Conservation (phyloP, 495 filamentous ascomycete species). For the Thermothielavioides terrestris region DNA sequence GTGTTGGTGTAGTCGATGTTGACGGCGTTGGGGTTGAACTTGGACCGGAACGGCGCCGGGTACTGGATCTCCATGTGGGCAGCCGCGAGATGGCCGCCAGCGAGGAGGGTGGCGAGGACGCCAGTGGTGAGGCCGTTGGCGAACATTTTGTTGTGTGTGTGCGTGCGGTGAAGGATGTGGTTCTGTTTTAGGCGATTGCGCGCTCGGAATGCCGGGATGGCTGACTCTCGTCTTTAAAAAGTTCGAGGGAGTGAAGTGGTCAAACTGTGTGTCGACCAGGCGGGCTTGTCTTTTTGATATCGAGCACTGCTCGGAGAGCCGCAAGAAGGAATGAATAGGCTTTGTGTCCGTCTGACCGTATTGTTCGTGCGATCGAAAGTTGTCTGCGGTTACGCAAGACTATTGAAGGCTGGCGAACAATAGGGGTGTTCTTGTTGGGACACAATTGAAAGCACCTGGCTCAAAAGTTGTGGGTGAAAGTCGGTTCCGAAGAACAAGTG, state of each 20-base stretch:
- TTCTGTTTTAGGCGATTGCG: conserved; percentile 5
- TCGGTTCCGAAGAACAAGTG: conserved; percentile 1
- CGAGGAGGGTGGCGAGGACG: conserved; percentile 23
- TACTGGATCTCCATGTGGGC: conserved; percentile 54
- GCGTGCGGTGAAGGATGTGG: background rate
- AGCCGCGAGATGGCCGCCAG: conserved; percentile 29
- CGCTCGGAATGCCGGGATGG: conserved; percentile 13
- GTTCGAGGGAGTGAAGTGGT: conserved; percentile 6
- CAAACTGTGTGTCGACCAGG: conserved; percentile 4
- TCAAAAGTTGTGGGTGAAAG: conserved; percentile 7
- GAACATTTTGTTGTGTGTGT: conserved; percentile 26
- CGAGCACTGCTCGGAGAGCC: conserved; percentile 17
- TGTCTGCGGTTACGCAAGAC: background rate
- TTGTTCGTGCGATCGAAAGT: conserved; percentile 7
- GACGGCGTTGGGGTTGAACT: conserved; percentile 40
- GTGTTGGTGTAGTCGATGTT: conserved; percentile 51
- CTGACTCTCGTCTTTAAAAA: conserved; percentile 1
- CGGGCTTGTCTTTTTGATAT: background rate
- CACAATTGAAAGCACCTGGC: conserved; percentile 19
- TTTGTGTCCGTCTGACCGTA: conserved; percentile 6
- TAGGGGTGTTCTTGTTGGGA: background rate
- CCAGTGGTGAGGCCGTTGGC: conserved; percentile 23
- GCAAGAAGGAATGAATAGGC: conserved; percentile 11
- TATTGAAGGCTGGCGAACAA: conserved; percentile 3
- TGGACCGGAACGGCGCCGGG: conserved; percentile 48